Evolutionary conservation across 306 rosid genomes (phyloP), one percentile per base, ranked within the genome.

Genomic region (Vigna nakashimae): DNA sequence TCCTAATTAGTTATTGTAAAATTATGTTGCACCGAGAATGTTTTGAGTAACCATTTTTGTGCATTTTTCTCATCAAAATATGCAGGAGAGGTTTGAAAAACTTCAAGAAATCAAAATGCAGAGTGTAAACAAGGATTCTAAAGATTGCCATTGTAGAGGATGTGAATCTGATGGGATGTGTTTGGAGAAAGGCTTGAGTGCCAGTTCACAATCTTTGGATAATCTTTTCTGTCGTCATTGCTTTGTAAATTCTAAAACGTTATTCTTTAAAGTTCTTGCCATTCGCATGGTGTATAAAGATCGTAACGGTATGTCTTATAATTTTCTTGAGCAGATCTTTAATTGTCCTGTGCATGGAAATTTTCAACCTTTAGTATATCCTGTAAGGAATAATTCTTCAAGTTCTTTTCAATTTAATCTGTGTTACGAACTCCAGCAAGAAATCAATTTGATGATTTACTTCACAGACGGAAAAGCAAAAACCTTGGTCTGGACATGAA

Each of bases 201-300:
- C 74, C 20, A 83, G 90, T 52, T 71, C 89, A 79, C 95, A 86
- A 77, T 77, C 87, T 84, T 88, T 94, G 5, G 94, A 90, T 65
- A 86, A 84, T 69, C 87, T 94, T 78, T 90, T 92, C 42, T 94
- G 97, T 69, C 92, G 94, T 16, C 94, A 84, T 28, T 94, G 98
- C 86, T 75, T 86, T 80, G 98, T 94, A 89, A 55, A 84, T 48
- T 64, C 38, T 83, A 69, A 60, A 68, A 49, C 70, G 56, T 32
- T 32, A 64, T 40, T 45, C 28, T 36, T 65, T 66, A 43, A 28
- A 65, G 43, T 77, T 76, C 6, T 59, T 69, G 18, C 65, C 26
- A 73, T 46, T 34, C 0, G 40, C 57, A 46, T 56, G 14, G 46
- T 55, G 32, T 76, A 51, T 68, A 30, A 30, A 30, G 34, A 30